Evolutionary conservation across 2,329 filamentous ascomycete genomes (phyloP).

Genomic region (Hymenoscyphus linearis): DNA sequence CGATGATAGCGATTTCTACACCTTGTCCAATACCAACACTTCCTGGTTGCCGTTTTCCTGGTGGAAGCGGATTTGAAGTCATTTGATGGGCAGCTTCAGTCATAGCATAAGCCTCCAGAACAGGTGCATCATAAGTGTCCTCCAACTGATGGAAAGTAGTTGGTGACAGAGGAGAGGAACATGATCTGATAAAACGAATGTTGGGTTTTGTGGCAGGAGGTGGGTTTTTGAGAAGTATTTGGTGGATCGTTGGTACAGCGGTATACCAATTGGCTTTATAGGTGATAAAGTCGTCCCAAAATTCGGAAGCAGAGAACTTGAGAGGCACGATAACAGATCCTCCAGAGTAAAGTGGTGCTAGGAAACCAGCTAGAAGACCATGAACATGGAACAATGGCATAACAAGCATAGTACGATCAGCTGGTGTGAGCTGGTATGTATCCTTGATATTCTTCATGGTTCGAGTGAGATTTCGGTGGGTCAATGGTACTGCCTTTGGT

Average conservation of each 20-base stretch:
- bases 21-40: conserved; percentile 80
- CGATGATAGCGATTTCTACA: conserved; percentile 73
- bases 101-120: conserved; percentile 89
- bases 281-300: conserved; percentile 72
- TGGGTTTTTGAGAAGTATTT: conserved; percentile 74
- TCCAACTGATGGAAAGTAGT: conserved; percentile 78
- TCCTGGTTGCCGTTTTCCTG: conserved; percentile 69
- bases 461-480: conserved; percentile 72
- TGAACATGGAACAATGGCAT: conserved; percentile 92
- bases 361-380: conserved; percentile 76
- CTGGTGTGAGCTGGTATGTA: conserved; percentile 66
- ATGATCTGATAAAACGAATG: conserved; percentile 84
- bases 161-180: conserved; percentile 77
- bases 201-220: conserved; percentile 60
- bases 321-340: conserved; percentile 74
- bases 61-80: conserved; percentile 70
- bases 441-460: conserved; percentile 80
- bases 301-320: conserved; percentile 76
- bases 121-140: conserved; percentile 68
- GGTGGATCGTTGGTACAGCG: conserved; percentile 87
- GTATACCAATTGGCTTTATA: conserved; percentile 87
- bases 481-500: conserved; percentile 78
- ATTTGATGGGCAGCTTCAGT: conserved; percentile 85
- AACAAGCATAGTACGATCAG: conserved; percentile 77
- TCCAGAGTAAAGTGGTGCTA: conserved; percentile 69